phyloP scores from a whole-genome alignment of 208 protist genomes.

The Acanthamoeba culbertsoni region DNA sequence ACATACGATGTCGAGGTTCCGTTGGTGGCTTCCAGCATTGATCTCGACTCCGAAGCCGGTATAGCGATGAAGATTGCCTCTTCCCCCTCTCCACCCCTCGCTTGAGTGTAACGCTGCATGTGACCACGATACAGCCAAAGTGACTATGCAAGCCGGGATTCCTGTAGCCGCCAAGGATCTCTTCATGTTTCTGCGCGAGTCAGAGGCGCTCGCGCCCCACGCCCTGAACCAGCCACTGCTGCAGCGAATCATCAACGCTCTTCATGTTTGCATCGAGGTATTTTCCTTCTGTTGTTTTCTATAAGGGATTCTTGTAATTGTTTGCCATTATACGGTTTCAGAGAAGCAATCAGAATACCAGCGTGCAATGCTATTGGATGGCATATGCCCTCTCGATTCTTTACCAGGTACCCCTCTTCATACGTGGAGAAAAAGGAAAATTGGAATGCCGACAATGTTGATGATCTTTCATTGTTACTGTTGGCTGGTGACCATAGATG shows the following conservation, averaged over 20 bases:
- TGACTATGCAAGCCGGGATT: background rate
- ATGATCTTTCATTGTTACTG: background rate
- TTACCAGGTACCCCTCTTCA: background rate
- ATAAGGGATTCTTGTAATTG: background rate
- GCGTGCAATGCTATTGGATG: conserved; percentile 5
- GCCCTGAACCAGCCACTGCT: background rate
- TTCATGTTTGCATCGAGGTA: background rate
- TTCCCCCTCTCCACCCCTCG: background rate
- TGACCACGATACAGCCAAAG: background rate
- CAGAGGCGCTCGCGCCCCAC: background rate
- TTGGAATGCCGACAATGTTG: no score
- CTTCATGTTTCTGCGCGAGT: conserved; percentile 5
- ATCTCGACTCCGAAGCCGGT: background rate
- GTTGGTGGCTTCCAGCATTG: background rate
- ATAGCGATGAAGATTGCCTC: background rate
- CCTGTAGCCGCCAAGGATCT: background rate
- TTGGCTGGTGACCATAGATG: background rate
- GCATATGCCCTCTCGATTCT: background rate
- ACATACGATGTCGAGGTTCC: background rate
- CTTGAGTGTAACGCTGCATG: background rate
- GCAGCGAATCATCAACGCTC: conserved; percentile 15
- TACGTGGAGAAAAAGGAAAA: no score
- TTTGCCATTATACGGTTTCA: background rate
- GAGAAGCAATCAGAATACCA: background rate
- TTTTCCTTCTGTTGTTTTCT: background rate